A percentile compares a stretch with the other conserved stretches of the same genome.
Conservation (phyloP, 1,139 yeast species). For the Geotrichum australiense region DNA sequence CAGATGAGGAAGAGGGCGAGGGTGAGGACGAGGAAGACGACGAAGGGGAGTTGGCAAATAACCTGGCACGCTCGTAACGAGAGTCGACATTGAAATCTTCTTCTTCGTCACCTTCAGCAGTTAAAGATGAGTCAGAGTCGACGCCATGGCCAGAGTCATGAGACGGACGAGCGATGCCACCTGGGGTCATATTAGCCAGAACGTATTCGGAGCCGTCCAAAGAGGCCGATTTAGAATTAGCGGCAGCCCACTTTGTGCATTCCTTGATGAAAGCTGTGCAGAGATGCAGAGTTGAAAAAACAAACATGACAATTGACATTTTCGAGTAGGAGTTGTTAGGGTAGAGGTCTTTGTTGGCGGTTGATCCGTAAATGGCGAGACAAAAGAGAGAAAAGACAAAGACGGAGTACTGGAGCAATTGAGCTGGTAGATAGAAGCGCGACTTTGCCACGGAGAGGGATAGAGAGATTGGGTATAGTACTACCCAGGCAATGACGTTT, state of each 20-base stretch:
- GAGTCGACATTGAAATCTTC: conserved; percentile 7
- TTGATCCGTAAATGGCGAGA: conserved; percentile 51
- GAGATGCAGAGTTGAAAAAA: conserved; percentile 49
- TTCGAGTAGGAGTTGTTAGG: conserved; percentile 68
- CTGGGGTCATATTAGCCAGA: conserved; percentile 22
- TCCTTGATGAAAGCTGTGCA: conserved; percentile 43
- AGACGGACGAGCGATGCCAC: conserved; percentile 21
- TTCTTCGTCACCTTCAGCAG: conserved; percentile 17
- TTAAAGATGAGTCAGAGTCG: conserved; percentile 13
- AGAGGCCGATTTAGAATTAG: conserved; percentile 27
- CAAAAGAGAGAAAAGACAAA: conserved; percentile 48
- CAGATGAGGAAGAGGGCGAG: conserved; percentile 6
- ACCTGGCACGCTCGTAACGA: not conserved
- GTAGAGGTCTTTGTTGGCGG: conserved; percentile 60
- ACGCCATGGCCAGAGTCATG: conserved; percentile 26
- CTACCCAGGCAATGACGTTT: conserved; percentile 42
- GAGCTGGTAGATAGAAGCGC: conserved; percentile 50
- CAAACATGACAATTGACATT: conserved; percentile 55
- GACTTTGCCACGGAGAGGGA: conserved; percentile 56
- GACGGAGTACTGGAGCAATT: conserved; percentile 45
- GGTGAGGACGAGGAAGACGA: conserved; percentile 1
- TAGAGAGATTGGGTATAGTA: conserved; percentile 65
- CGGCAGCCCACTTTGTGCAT: conserved; percentile 41
- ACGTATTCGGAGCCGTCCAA: conserved; percentile 35
- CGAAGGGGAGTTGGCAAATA: not conserved